These are phyloP conservation scores for Acanthamoeba rhysodes DNA, from an alignment of 208 protist genomes.

Conservation along the genomic window DNA sequence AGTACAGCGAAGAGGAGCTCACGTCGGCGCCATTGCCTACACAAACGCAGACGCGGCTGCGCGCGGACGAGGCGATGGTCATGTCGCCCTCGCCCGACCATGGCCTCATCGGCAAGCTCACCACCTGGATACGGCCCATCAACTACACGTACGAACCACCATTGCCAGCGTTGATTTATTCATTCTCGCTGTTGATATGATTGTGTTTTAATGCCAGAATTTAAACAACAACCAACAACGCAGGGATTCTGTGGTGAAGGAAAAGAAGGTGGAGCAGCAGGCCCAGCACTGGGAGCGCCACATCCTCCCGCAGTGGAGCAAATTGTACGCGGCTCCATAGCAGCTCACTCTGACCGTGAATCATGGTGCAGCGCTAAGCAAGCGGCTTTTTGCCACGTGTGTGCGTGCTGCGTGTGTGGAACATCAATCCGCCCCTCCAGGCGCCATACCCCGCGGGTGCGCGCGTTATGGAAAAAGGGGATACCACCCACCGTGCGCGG, in stretches of 20 bases:
- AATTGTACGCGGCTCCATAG: not conserved
- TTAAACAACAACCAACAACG: too few relatives aligned
- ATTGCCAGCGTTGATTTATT: not conserved
- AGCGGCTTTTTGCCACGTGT: too few relatives aligned
- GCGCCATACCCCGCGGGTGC: not conserved
- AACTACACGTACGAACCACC: not conserved
- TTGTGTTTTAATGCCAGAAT: not conserved
- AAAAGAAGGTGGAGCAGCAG: conserved; percentile 2
- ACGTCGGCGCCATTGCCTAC: not conserved
- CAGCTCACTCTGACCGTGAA: not conserved
- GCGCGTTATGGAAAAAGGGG: conserved; percentile 7
- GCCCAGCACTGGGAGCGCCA: conserved; percentile 1
- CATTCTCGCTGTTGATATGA: not conserved
- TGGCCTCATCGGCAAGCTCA: conserved; percentile 18
- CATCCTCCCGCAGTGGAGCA: not conserved
- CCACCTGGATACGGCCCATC: conserved; percentile 1
- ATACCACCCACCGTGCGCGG: conserved; percentile 16
- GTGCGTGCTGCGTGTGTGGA: too few relatives aligned
- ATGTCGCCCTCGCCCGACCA: conserved; percentile 28
- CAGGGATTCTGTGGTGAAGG: not conserved
- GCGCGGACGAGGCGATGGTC: not conserved
- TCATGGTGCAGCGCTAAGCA: too few relatives aligned
- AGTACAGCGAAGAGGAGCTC: not conserved
- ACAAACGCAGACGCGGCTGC: not conserved
- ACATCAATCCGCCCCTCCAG: too few relatives aligned